Evolutionary conservation across 305 asterid genomes (phyloP).

Genomic region (Galium porrigens): DNA sequence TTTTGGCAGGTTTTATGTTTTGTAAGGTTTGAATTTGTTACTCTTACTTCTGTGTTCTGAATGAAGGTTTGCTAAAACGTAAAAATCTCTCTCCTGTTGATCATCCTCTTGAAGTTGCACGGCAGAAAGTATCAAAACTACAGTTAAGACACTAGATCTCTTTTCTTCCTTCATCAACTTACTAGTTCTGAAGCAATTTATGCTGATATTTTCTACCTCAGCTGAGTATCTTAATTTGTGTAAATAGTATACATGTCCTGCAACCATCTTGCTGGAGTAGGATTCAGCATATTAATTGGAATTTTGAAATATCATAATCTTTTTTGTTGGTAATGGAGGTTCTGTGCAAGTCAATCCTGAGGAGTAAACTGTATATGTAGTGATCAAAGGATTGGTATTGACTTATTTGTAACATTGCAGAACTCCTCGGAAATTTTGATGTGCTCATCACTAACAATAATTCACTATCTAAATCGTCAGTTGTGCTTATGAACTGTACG

Average conservation of each 20-base stretch:
- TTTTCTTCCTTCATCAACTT: background rate
- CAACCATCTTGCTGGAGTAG: background rate
- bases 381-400: background rate
- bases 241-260: background rate
- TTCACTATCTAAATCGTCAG: background rate
- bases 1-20: background rate
- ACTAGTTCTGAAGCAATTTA: background rate
- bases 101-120: constrained; percentile 51
- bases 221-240: background rate
- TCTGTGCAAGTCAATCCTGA: no score
- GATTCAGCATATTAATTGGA: background rate
- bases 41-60: constrained; percentile 13
- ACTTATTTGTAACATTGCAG: background rate
- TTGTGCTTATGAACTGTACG: background rate
- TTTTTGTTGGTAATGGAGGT: background rate
- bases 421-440: background rate
- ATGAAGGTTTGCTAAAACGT: constrained; percentile 65
- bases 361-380: background rate
- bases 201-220: background rate
- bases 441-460: background rate
- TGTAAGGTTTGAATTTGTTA: constrained; percentile 1
- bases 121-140: constrained; percentile 38
- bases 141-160: constrained; percentile 51
- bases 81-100: constrained; percentile 64
- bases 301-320: background rate